phyloP scores from a whole-genome alignment of 805 yeast genomes.

The Blastobotrys parvus region DNA sequence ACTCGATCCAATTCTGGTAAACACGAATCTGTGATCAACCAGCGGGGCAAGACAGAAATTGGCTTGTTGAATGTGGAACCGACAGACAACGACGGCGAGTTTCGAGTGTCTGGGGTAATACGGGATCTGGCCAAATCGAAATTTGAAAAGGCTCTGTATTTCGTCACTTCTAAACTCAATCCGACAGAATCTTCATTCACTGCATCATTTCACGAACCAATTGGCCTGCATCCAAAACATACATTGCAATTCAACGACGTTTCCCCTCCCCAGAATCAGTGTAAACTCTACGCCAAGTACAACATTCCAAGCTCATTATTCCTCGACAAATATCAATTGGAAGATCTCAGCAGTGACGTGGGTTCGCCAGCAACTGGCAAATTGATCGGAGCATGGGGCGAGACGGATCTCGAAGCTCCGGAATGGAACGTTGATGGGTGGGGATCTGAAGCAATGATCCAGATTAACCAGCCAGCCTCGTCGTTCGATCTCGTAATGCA shows the following conservation, averaged over 20 bases:
- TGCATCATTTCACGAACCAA: slow-evolving; percentile 16
- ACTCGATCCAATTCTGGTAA: slow-evolving; percentile 1
- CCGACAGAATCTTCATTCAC: slow-evolving; percentile 3
- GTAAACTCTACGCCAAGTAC: slow-evolving; percentile 38
- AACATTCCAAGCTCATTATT: slow-evolving; percentile 40
- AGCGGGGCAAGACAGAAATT: slow-evolving; percentile 13
- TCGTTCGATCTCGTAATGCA: slow-evolving; percentile 38
- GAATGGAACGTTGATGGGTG: slow-evolving; percentile 37
- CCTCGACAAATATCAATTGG: slow-evolving; percentile 48
- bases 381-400: slow-evolving; percentile 43
- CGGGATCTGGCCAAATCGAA: slow-evolving; percentile 10
- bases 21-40: not conserved
- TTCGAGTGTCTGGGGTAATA: slow-evolving; percentile 15
- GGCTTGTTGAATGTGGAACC: slow-evolving; percentile 13
- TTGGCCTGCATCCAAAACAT: slow-evolving; percentile 21
- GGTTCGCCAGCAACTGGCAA: slow-evolving; percentile 20
- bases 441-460: slow-evolving; percentile 42
- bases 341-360: slow-evolving; percentile 24
- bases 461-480: slow-evolving; percentile 22
- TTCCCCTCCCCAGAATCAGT: slow-evolving; percentile 21
- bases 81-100: slow-evolving; percentile 6
- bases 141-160: slow-evolving; percentile 13
- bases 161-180: slow-evolving; percentile 9
- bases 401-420: slow-evolving; percentile 50
- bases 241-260: slow-evolving; percentile 7